Conservation (phyloP, 129 eudicot genomes). For the Apium graveolens region DNA sequence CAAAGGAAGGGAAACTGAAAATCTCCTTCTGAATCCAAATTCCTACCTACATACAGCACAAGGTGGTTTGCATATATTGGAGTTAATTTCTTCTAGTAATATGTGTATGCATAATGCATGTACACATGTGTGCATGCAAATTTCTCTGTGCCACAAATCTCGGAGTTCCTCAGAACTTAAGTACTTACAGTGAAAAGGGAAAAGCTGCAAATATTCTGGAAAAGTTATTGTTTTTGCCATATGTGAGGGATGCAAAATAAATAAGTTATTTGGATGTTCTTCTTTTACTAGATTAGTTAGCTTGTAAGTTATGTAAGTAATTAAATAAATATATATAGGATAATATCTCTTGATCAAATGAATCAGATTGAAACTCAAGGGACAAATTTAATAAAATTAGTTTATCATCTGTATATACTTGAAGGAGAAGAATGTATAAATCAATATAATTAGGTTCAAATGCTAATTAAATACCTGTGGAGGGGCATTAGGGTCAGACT, state of each 20-base stretch:
- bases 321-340: not conserved
- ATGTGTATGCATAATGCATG: too few species aligned
- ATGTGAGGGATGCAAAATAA: not conserved
- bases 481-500: conserved; percentile 75
- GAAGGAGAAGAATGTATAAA: not conserved
- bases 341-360: not conserved
- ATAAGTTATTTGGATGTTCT: not conserved
- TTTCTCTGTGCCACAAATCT: not conserved
- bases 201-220: not conserved
- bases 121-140: too few species aligned
- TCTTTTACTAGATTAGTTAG: not conserved
- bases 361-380: not conserved
- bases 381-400: too few species aligned
- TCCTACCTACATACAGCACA: not conserved
- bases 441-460: not conserved
- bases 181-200: not conserved
- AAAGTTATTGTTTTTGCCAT: not conserved
- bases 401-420: not conserved
- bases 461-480: conserved; percentile 47
- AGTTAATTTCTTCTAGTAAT: too few species aligned
- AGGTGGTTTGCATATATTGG: not conserved
- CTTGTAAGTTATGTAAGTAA: not conserved
- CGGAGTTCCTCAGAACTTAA: not conserved
- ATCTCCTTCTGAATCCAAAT: not conserved
- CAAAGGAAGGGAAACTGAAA: not conserved